Conservation (phyloP, 1,284 basidiomycete genomes). For the Heterobasidion occidentale region DNA sequence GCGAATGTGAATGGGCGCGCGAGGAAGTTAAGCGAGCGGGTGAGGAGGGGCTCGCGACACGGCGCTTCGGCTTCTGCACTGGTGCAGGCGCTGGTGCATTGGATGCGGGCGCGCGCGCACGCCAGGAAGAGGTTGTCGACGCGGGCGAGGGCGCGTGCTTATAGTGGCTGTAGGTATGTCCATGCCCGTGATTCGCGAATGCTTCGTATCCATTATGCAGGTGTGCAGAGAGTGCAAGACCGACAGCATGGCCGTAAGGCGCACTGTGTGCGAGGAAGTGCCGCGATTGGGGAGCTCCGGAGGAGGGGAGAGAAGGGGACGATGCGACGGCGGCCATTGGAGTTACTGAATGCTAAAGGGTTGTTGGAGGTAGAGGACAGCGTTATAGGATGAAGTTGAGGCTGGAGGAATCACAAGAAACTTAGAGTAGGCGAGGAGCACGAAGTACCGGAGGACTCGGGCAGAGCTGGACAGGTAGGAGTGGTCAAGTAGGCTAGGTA, state of each 20-base stretch:
- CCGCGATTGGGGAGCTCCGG: not conserved
- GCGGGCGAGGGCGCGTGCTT: conserved; percentile 6
- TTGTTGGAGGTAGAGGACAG: not conserved
- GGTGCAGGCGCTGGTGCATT: not conserved
- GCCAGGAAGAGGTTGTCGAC: conserved; percentile 7
- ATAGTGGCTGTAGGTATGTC: conserved; percentile 2
- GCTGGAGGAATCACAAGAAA: not conserved
- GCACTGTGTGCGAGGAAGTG: not conserved
- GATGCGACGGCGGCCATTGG: conserved; percentile 13
- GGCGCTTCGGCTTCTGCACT: not conserved
- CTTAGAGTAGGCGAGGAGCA: not conserved
- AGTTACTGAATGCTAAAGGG: conserved; percentile 5
- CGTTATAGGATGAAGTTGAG: not conserved
- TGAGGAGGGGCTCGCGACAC: not conserved
- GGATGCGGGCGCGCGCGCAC: conserved; percentile 3
- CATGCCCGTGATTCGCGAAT: not conserved
- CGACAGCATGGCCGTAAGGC: not conserved
- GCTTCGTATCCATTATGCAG: not conserved
- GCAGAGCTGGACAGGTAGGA: not conserved
- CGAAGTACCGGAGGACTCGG: not conserved
- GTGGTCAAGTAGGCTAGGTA: not conserved
- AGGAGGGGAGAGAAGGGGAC: not conserved
- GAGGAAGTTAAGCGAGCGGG: not conserved
- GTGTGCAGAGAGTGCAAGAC: not conserved
- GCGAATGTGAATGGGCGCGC: not conserved